Conservation (phyloP, 257 asterid species). For the Salvia rosmarinus region DNA sequence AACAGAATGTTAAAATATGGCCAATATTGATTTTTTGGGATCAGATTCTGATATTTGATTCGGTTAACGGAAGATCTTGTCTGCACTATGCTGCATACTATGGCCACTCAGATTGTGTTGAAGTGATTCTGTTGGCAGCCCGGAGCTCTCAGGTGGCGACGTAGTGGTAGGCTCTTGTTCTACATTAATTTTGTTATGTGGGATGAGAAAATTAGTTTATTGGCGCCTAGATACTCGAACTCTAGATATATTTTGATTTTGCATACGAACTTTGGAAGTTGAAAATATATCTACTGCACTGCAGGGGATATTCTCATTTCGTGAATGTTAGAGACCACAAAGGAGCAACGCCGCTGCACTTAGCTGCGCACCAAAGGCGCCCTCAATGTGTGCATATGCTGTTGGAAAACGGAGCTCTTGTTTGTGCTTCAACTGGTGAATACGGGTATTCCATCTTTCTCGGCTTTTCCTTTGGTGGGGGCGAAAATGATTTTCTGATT, state of each 20-base stretch:
- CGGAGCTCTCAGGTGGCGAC: conserved; percentile 68
- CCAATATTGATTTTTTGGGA: conserved; percentile 22
- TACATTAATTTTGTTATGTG: conserved; percentile 4
- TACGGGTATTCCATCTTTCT: conserved; percentile 54
- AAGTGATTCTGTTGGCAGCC: conserved; percentile 71
- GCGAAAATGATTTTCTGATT: conserved; percentile 21
- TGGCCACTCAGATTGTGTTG: conserved; percentile 83
- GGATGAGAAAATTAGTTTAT: background rate
- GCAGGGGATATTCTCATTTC: conserved; percentile 86
- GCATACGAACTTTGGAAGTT: no score
- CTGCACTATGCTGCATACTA: conserved; percentile 93
- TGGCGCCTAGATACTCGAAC: no score
- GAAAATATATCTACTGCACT: no score
- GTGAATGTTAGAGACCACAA: conserved; percentile 84
- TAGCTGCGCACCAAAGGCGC: conserved; percentile 70
- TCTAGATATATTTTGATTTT: no score
- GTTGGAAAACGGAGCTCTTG: conserved; percentile 78
- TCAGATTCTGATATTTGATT: conserved; percentile 89
- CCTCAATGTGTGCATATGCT: conserved; percentile 66
- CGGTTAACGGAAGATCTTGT: conserved; percentile 81
- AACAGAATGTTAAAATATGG: conserved; percentile 3
- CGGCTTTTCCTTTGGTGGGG: background rate
- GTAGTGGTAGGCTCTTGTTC: conserved; percentile 63
- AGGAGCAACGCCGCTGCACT: conserved; percentile 90
- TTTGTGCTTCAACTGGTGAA: conserved; percentile 79